These are phyloP conservation scores for Leptomonas seymouri DNA, from an alignment of 208 protist genomes.

Conservation along the genomic window DNA sequence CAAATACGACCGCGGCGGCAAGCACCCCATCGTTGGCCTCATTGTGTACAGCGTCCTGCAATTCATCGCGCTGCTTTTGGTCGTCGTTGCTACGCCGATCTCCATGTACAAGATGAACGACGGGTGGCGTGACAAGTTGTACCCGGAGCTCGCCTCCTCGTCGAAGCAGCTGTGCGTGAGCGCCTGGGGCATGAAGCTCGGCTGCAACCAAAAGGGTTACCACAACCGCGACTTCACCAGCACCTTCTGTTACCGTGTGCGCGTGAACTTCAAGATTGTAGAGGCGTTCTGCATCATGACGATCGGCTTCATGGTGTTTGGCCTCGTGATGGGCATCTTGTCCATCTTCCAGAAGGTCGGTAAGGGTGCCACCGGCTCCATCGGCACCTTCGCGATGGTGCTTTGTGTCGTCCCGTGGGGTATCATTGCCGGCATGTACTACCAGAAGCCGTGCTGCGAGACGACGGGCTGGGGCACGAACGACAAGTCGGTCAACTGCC, in stretches of 20 bases:
- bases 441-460: constrained; percentile 51
- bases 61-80: constrained; percentile 46
- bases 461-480: constrained; percentile 31
- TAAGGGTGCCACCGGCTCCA: constrained; percentile 31
- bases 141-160: constrained; percentile 9
- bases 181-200: constrained; percentile 55
- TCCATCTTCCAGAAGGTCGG: constrained; percentile 29
- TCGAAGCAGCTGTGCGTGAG: constrained; percentile 47
- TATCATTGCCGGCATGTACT: constrained; percentile 47
- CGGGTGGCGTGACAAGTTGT: constrained; percentile 30
- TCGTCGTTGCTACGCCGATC: constrained; percentile 50
- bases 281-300: constrained; percentile 72
- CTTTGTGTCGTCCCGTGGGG: constrained; percentile 50
- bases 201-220: constrained; percentile 49
- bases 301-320: constrained; percentile 47
- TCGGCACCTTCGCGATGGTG: constrained; percentile 37
- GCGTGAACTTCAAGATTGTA: constrained; percentile 45
- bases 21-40: constrained; percentile 40
- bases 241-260: constrained; percentile 52
- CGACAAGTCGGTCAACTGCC: constrained; percentile 22
- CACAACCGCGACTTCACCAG: constrained; percentile 43
- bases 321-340: constrained; percentile 31
- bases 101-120: constrained; percentile 44
- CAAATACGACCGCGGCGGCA: constrained; percentile 37
- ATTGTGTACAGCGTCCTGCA: constrained; percentile 39